Evolutionary conservation across 768 basidiomycete genomes (phyloP), one percentile per base, ranked within the genome.

Genomic region (Russula ochroleuca): DNA sequence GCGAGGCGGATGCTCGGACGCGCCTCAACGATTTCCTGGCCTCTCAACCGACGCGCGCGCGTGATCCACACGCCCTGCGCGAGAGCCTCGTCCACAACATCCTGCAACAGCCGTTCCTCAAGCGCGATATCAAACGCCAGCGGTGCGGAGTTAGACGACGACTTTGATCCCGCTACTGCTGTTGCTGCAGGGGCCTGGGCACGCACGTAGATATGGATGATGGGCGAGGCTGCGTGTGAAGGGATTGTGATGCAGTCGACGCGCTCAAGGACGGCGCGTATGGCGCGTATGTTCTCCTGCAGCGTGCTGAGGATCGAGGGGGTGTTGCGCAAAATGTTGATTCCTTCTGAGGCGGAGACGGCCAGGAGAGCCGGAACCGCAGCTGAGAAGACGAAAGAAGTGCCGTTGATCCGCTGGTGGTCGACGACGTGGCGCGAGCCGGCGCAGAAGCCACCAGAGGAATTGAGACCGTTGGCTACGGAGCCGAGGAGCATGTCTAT

Each of bases 351-450:
- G 2, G 86, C 92, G 68, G 88, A 85, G 67, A 94, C 94, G 21
- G 92, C 86, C 43, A 98, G 85, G 48, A 95, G 81, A 3, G 92
- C 84, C 0, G 97, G 97, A 78, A 96, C 86, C 2, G 96, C 86
- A 19, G 97, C 97, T 1, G 96, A 97, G 79, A 94, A 99, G 63
- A 99, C 94, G 73, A 93, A 96, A 0, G 94, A 86, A 4, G 93
- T 87, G 17, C 92, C 93, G 73, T 98, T 98, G 82, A 96, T 97
- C 51, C 94, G 94, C 85, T 97, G 96, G 72, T 99, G 96, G 66
- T 92, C 84, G 25, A 93, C 84, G 35, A 97, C 90, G 45, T 84
- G 81, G 19, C 76, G 75, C 1, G 90, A 88, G 28, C 97, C 97
- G 3, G 93, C 93, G 70, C 96, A 98, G 82, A 98, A 99, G 1